A percentile compares a stretch with the other conserved stretches of the same genome.
Conservation (phyloP, 2,329 filamentous ascomycete genomes). For the Alternaria sp. region DNA sequence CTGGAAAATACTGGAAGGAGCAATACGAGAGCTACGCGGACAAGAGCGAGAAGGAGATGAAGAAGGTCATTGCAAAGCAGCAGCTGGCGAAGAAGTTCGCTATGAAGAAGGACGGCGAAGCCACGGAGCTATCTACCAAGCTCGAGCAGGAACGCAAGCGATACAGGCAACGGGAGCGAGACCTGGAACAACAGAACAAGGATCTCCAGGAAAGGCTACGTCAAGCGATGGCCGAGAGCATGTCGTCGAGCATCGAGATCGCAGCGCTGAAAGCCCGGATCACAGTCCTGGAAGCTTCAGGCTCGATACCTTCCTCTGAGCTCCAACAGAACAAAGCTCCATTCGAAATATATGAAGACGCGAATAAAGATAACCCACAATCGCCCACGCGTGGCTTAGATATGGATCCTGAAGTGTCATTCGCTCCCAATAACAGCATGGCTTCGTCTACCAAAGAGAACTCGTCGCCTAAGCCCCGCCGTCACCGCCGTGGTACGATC, state of each 20-base stretch:
- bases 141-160: conserved; percentile 73
- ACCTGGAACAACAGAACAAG: conserved; percentile 66
- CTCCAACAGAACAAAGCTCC: conserved; percentile 23
- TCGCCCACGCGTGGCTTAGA: conserved; percentile 15
- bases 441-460: conserved; percentile 41
- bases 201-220: conserved; percentile 49
- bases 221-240: conserved; percentile 42
- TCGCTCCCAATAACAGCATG: conserved; percentile 24
- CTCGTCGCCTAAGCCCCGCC: conserved; percentile 31
- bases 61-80: conserved; percentile 80
- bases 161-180: conserved; percentile 68
- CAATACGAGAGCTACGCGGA: conserved; percentile 77
- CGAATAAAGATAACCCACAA: conserved; percentile 25
- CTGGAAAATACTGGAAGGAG: conserved; percentile 80
- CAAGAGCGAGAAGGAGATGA: conserved; percentile 75
- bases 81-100: conserved; percentile 80
- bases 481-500: conserved; percentile 31
- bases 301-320: conserved; percentile 21
- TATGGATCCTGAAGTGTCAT: conserved; percentile 17
- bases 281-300: conserved; percentile 35
- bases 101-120: conserved; percentile 76
- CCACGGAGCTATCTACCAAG: conserved; percentile 68
- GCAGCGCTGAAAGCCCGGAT: conserved; percentile 43
- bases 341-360: conserved; percentile 44
- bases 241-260: conserved; percentile 41